A percentile compares a stretch with the other conserved stretches of the same genome.
phyloP scores from a whole-genome alignment of 2,329 filamentous ascomycete genomes.

The Capronia epimyces region DNA sequence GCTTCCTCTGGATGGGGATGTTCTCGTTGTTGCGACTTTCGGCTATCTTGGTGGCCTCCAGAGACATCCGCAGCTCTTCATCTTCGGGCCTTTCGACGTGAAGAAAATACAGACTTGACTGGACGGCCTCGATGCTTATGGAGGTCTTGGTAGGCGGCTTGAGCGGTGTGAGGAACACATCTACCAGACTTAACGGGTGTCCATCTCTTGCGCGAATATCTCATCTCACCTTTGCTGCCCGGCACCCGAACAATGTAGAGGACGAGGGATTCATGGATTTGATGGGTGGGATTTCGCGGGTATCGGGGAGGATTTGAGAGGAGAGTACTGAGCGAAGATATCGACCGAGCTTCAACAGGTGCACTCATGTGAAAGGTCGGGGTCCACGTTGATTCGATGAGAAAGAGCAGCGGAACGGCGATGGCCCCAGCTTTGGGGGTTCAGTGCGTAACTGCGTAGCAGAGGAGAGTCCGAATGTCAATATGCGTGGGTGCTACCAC shows the following conservation, averaged over 20 bases:
- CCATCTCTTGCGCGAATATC: constrained; percentile 14
- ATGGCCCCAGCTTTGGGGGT: no score
- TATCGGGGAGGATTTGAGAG: constrained; percentile 84
- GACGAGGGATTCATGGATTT: constrained; percentile 64
- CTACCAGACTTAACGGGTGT: constrained; percentile 42
- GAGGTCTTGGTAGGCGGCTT: constrained; percentile 78
- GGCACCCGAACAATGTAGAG: constrained; percentile 93
- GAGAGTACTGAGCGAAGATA: constrained; percentile 71
- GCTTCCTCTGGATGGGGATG: constrained; percentile 27
- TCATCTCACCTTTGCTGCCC: constrained; percentile 79
- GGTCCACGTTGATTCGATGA: neutral
- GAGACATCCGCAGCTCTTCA: constrained; percentile 38
- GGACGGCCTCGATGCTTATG: constrained; percentile 80
- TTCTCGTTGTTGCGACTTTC: constrained; percentile 8
- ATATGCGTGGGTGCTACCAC: neutral
- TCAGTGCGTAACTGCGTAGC: no score
- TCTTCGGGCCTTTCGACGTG: constrained; percentile 67
- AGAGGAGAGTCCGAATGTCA: neutral
- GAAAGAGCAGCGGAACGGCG: neutral
- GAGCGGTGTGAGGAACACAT: constrained; percentile 85
- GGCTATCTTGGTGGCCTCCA: constrained; percentile 33
- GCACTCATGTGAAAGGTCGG: constrained; percentile 22
- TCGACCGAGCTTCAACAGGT: constrained; percentile 70
- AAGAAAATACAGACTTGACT: constrained; percentile 83
- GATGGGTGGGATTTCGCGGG: constrained; percentile 67